phyloP scores from a whole-genome alignment of 495 filamentous ascomycete species.

The Tuber aestivum region DNA sequence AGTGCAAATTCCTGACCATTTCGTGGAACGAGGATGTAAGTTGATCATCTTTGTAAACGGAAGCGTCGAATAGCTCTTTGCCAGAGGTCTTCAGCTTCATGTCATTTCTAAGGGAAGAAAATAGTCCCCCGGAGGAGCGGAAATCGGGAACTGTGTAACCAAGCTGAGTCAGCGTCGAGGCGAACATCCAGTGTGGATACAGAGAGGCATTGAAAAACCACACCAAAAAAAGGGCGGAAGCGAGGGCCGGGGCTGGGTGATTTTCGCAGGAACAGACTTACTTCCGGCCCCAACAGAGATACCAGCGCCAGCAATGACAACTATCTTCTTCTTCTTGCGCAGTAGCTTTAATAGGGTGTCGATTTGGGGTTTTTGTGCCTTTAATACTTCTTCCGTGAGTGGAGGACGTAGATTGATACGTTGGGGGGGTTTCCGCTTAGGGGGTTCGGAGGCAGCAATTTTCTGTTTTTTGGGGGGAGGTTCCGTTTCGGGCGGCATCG shows the following conservation, averaged over 20 bases:
- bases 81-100: conserved; percentile 89
- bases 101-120: conserved; percentile 71
- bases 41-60: conserved; percentile 84
- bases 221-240: conserved; percentile 33
- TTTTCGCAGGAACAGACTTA: conserved; percentile 51
- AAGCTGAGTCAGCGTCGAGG: conserved; percentile 32
- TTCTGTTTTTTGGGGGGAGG: conserved; percentile 40
- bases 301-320: conserved; percentile 91
- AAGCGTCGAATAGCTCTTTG: conserved; percentile 94
- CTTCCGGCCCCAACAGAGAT: conserved; percentile 95
- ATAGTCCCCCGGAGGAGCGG: conserved; percentile 81
- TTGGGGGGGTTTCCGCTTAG: conserved; percentile 50
- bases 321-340: conserved; percentile 85
- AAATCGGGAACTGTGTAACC: conserved; percentile 78
- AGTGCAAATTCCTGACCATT: conserved; percentile 84
- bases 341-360: conserved; percentile 67
- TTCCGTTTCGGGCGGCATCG: conserved; percentile 36
- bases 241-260: conserved; percentile 1
- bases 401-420: conserved; percentile 62
- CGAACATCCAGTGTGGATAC: conserved; percentile 24
- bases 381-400: conserved; percentile 45
- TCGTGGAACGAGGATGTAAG: conserved; percentile 85
- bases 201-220: conserved; percentile 33
- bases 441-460: conserved; percentile 32
- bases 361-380: conserved; percentile 55